phyloP scores from a whole-genome alignment of 306 rosid genomes.

The Hippophae gyantsensis region DNA sequence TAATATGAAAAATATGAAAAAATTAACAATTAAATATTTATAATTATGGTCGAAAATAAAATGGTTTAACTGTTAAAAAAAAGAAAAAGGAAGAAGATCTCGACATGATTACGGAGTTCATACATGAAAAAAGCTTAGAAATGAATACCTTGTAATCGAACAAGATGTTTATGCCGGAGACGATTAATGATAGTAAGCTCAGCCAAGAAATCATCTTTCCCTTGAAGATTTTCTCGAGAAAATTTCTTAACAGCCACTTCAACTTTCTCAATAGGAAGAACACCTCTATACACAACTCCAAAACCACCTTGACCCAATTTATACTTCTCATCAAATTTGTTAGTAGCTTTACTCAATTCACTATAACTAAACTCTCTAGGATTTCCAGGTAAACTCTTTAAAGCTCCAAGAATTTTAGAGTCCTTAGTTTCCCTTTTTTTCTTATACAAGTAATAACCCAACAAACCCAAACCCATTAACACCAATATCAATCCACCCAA shows the following conservation, averaged over 20 bases:
- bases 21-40: too few relatives aligned
- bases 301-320: conserved; percentile 68
- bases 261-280: conserved; percentile 27
- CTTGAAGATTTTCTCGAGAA: conserved; percentile 49
- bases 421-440: conserved; percentile 16
- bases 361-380: conserved; percentile 48
- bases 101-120: too few relatives aligned
- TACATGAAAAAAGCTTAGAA: too few relatives aligned
- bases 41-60: too few relatives aligned
- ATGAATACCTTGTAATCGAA: conserved; percentile 37
- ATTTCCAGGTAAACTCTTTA: conserved; percentile 60
- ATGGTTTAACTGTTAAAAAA: too few relatives aligned
- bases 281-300: conserved; percentile 58
- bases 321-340: conserved; percentile 34
- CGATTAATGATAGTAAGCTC: conserved; percentile 74
- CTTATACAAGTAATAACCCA: conserved; percentile 11
- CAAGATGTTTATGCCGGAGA: conserved; percentile 71
- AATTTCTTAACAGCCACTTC: conserved; percentile 70
- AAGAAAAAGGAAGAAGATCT: too few relatives aligned
- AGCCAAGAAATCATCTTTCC: conserved; percentile 62
- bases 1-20: too few relatives aligned
- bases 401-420: conserved; percentile 42
- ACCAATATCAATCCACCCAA: conserved; percentile 20
- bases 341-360: conserved; percentile 29
- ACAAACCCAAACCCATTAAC: conserved; percentile 13